Evolutionary conservation across 23 red algal species (phyloP).

Genomic region (Gracilaria caudata): DNA sequence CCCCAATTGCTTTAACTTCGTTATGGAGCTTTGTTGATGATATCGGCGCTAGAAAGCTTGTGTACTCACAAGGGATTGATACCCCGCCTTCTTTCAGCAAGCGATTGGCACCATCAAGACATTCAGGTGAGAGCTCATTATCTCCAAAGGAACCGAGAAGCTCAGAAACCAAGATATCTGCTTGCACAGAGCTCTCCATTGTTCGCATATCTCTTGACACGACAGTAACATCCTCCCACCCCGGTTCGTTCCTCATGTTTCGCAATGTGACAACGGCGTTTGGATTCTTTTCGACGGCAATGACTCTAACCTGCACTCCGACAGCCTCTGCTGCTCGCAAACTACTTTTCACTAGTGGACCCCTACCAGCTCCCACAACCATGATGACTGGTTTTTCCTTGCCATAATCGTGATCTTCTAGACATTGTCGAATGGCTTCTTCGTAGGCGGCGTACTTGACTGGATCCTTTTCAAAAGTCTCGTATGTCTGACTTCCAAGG

Average conservation of each 20-base stretch:
- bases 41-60: slow-evolving; percentile 79
- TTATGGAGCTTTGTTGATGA: slow-evolving; percentile 74
- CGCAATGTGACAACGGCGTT: slow-evolving; percentile 79
- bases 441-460: slow-evolving; percentile 84
- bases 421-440: slow-evolving; percentile 75
- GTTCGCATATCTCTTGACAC: slow-evolving; percentile 68
- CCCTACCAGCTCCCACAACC: slow-evolving; percentile 88
- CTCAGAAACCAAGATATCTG: slow-evolving; percentile 89
- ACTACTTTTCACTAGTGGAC: slow-evolving; percentile 71
- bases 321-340: slow-evolving; percentile 70
- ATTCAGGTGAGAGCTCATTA: slow-evolving; percentile 91
- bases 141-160: slow-evolving; percentile 92
- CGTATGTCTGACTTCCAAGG: slow-evolving; percentile 84
- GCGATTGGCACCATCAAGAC: slow-evolving; percentile 70
- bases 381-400: slow-evolving; percentile 67
- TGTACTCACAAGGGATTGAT: slow-evolving; percentile 73
- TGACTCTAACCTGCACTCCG: slow-evolving; percentile 49
- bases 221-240: slow-evolving; percentile 77
- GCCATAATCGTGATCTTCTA: slow-evolving; percentile 60
- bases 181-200: slow-evolving; percentile 46
- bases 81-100: slow-evolving; percentile 75
- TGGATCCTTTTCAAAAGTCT: slow-evolving; percentile 90
- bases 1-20: slow-evolving; percentile 63
- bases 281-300: slow-evolving; percentile 90
- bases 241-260: slow-evolving; percentile 71